A percentile compares a stretch with the other conserved stretches of the same genome.
Evolutionary conservation across 2,329 filamentous ascomycete species (phyloP).

Genomic region (Exophiala sideris): DNA sequence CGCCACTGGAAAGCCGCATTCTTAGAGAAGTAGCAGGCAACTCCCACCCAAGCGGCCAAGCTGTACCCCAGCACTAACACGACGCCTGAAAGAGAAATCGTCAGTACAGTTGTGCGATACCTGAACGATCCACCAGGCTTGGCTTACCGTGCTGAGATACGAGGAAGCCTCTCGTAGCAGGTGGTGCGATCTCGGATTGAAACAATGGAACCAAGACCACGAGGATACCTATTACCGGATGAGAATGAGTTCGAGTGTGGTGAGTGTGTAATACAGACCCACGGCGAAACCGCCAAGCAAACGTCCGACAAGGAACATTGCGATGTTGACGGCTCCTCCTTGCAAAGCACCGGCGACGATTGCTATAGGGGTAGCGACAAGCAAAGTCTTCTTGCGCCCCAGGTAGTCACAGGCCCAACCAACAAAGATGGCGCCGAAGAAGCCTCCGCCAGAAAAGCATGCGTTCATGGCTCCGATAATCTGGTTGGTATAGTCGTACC

Average conservation of each 20-base stretch:
- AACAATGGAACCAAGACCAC: slow-evolving; percentile 1
- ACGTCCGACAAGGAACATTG: slow-evolving; percentile 3
- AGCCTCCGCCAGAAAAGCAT: slow-evolving; percentile 2
- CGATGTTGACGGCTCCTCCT: background rate
- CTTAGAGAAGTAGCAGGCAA: slow-evolving; percentile 42
- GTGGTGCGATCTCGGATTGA: slow-evolving; percentile 5
- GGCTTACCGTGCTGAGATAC: slow-evolving; percentile 40
- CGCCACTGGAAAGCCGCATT: slow-evolving; percentile 43
- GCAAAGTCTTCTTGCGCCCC: slow-evolving; percentile 4
- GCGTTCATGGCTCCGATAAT: slow-evolving; percentile 30
- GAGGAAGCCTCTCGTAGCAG: slow-evolving; percentile 38
- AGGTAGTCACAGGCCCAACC: slow-evolving; percentile 1
- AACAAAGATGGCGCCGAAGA: background rate
- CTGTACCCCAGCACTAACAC: slow-evolving; percentile 48
- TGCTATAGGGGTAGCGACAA: background rate
- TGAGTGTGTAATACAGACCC: background rate
- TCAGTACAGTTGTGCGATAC: too few relatives aligned
- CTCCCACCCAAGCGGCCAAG: slow-evolving; percentile 44
- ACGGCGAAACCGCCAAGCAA: background rate
- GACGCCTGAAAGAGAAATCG: slow-evolving; percentile 17
- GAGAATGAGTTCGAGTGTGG: background rate
- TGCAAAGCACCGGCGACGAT: background rate
- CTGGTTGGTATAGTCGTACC: slow-evolving; percentile 34
- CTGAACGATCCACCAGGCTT: too few relatives aligned
- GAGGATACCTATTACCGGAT: background rate